Evolutionary conservation across 1,139 yeast species (phyloP), one percentile per base, ranked within the genome.

Genomic region (Protomyces arabidopsidicola): DNA sequence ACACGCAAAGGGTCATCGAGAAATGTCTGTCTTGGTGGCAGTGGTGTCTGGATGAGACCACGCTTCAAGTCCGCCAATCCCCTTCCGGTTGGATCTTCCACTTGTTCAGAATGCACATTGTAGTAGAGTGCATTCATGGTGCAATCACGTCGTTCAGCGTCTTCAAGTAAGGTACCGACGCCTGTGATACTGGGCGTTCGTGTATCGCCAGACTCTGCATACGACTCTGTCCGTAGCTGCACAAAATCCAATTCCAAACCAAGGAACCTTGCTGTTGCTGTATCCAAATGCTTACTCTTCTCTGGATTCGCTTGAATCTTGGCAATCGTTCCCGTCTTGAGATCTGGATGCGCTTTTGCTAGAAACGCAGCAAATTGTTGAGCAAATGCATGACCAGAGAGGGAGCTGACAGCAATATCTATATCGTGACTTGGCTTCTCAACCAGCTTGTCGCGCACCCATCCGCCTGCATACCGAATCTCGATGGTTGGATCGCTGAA

Each of bases 381-480:
- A 1, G 96, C 97, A 77, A 95, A 93, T 52, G 85, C 85, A 72
- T 88, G 90, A 0, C 99, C 99, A 0, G 96, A 83, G 71, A 89
- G 76, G 65, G 79, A 79, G 73, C 93, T 90, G 65, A 95, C 82
- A 6, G 97, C 98, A 64, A 93, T 88, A 71, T 93, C 99, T 52
- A 93, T 78, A 74, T 93, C 99, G 72, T 93, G 85, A 63, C 95
- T 86, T 38, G 83, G 84, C 58, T 81, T 79, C 0, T 95, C 95
- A 48, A 95, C 77, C 45, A 93, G 77, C 76, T 93, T 93, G 74
- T 93, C 99, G 70, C 99, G 81, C 4, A 93, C 99, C 99, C 99
- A 93, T 0, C 99, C 99, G 38, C 99, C 99, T 0, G 98, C 91
- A 70, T 93, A 88, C 68, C 99, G 76, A 22, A 91, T 79, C 38